These are phyloP conservation scores for Botrytis pseudocinerea DNA, from an alignment of 2,329 filamentous ascomycete species.

Conservation along the genomic window DNA sequence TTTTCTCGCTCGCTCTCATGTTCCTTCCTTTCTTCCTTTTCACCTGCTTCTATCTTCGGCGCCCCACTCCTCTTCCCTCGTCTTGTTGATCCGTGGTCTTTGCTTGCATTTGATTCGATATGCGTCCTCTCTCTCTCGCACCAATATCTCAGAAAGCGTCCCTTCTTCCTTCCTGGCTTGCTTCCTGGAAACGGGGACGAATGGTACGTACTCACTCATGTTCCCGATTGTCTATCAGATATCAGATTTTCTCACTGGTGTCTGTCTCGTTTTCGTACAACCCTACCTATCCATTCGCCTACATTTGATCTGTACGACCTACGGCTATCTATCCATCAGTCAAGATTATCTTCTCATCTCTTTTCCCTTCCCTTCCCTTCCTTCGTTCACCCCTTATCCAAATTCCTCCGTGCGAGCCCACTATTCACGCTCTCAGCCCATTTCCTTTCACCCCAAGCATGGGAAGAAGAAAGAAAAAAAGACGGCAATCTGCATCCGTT, in stretches of 20 bases:
- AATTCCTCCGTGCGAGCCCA: background rate
- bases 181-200: background rate
- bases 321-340: no score
- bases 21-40: background rate
- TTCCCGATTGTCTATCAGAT: background rate
- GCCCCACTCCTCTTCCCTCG: background rate
- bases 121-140: background rate
- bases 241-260: background rate
- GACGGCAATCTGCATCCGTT: background rate
- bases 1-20: background rate
- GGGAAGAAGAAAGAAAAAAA: background rate
- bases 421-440: no score
- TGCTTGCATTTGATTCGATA: no score
- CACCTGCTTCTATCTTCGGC: background rate
- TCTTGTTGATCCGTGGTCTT: background rate
- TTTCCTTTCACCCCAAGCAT: background rate
- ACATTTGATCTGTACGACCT: background rate
- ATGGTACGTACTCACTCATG: background rate
- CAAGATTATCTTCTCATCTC: background rate
- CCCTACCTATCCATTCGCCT: no score
- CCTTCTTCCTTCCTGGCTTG: no score
- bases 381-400: background rate
- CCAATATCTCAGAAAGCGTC: background rate
- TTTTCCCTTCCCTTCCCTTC: no score
- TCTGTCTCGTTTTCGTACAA: background rate